Base-by-base conservation (phyloP, 306 rosid species). In the Parietaria judaica region DNA sequence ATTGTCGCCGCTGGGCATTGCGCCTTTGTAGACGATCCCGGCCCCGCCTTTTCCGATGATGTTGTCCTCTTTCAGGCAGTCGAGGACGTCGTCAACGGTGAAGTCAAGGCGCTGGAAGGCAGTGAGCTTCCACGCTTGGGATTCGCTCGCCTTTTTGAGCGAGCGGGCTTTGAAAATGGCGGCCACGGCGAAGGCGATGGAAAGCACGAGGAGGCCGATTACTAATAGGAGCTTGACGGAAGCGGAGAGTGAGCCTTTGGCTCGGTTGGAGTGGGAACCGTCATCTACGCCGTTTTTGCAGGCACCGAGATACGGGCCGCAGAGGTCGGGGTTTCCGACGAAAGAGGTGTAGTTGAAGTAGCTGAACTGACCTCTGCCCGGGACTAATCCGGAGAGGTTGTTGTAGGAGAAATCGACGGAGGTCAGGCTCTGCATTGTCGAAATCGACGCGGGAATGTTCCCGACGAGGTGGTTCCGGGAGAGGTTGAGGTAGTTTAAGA, bases 1-100 rank as follows among this genome's bases (percentile, higher is more conserved):
- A 1, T 74, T 74, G 3, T 85, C 98, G 35, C 95, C 90, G 51
- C 71, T 79, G 2, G 81, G 81, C 96, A 88, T 91, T 6, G 81
- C 67, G 10, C 96, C 98, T 44, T 91, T 91, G 72, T 91, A 91
- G 11, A 91, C 98, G 80, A 85, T 91, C 64, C 98, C 98, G n/a
- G 98, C 98, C 39, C 98, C 98, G 50, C 98, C 98, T 70, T 91
- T 91, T 61, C 98, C 98, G 23, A 91, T 91, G 7, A 91, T 91
- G 70, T 88, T 91, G 58, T 91, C 98, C 56, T 88, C 98, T 69
- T 91, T 91, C 62, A 91, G 75, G 67, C 78, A 78, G 70, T 88
- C 95, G 80, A 91, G 74, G 53, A 91, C 89, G 78, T 88, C 98
- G 68, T 91, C 98, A 4, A 78, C 96, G 0, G 92, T 85, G 77